Conservation (phyloP, 2,329 filamentous ascomycete species). For the Diaporthe nobilis region DNA sequence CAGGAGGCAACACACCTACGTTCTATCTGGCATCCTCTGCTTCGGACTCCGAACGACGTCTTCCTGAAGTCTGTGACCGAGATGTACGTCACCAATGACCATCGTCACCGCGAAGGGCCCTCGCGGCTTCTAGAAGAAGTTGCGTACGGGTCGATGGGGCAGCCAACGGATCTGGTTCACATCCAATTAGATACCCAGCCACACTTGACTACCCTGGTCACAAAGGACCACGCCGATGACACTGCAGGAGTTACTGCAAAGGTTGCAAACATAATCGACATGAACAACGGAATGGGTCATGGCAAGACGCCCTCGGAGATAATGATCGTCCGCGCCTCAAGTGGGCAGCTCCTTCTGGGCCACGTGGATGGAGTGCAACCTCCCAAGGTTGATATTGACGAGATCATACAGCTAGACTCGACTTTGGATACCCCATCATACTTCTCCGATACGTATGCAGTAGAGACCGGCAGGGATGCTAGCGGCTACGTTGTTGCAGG, state of each 20-base stretch:
- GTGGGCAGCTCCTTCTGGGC: conserved; percentile 63
- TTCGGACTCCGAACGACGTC: conserved; percentile 73
- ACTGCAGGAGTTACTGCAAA: conserved; percentile 55
- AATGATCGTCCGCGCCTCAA: conserved; percentile 57
- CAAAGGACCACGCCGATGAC: not conserved
- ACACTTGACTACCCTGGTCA: not conserved
- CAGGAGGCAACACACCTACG: conserved; percentile 61
- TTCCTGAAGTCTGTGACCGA: conserved; percentile 60
- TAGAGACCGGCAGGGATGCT: not conserved
- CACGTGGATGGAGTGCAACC: conserved; percentile 38
- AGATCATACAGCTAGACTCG: not conserved
- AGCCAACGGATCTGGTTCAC: conserved; percentile 66
- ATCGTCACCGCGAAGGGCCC: conserved; percentile 64
- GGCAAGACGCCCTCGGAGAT: conserved; percentile 59
- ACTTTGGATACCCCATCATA: not conserved
- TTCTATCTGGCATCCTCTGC: conserved; percentile 65
- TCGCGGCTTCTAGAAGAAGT: conserved; percentile 64
- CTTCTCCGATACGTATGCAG: not conserved
- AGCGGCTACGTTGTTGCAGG: conserved; percentile 1
- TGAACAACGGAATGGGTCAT: conserved; percentile 69
- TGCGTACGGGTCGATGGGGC: conserved; percentile 49
- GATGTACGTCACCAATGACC: conserved; percentile 74
- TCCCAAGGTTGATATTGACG: not conserved
- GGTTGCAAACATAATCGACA: conserved; percentile 56
- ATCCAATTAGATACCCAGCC: conserved; percentile 46